Percentiles rank a stretch among this genome's conserved stretches.
phyloP scores from a whole-genome alignment of 768 basidiomycete genomes.

The Mycena kentingensis region DNA sequence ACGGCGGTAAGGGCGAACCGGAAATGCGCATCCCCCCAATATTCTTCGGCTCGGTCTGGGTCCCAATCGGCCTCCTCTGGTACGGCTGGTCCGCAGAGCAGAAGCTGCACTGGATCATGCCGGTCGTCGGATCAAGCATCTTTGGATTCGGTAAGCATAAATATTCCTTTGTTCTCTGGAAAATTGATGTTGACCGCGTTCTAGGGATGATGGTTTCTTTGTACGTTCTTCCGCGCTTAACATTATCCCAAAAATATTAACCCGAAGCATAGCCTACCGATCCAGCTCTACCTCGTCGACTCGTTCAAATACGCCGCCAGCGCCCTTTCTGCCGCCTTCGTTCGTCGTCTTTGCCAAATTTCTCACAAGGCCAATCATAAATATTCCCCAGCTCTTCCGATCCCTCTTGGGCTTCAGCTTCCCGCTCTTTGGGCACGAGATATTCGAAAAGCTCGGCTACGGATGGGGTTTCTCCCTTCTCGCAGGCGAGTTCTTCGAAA shows the following conservation, averaged over 20 bases:
- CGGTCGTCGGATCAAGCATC: slow-evolving; percentile 63
- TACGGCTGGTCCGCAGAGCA: slow-evolving; percentile 83
- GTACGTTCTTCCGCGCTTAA: slow-evolving; percentile 38
- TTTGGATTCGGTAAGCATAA: slow-evolving; percentile 54
- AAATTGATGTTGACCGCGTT: background rate
- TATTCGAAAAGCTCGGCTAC: slow-evolving; percentile 61
- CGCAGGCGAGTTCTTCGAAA: slow-evolving; percentile 7
- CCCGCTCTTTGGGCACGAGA: slow-evolving; percentile 56
- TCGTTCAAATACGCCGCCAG: slow-evolving; percentile 72
- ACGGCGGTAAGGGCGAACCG: slow-evolving; percentile 66
- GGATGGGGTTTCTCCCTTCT: slow-evolving; percentile 67
- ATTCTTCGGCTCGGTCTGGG: slow-evolving; percentile 68
- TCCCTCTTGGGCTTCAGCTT: slow-evolving; percentile 50
- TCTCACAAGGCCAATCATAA: slow-evolving; percentile 3
- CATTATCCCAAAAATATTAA: background rate
- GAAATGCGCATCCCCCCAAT: slow-evolving; percentile 79
- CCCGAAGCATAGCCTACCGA: slow-evolving; percentile 51
- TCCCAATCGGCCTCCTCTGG: slow-evolving; percentile 78
- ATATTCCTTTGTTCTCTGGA: background rate
- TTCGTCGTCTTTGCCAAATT: slow-evolving; percentile 30
- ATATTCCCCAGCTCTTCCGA: slow-evolving; percentile 41
- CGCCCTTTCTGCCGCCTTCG: slow-evolving; percentile 67
- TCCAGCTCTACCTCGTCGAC: slow-evolving; percentile 71
- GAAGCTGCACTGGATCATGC: slow-evolving; percentile 73
- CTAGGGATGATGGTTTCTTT: slow-evolving; percentile 62